These are phyloP conservation scores for Nicotiana otophora DNA, from an alignment of 257 asterid genomes.

Conservation along the genomic window DNA sequence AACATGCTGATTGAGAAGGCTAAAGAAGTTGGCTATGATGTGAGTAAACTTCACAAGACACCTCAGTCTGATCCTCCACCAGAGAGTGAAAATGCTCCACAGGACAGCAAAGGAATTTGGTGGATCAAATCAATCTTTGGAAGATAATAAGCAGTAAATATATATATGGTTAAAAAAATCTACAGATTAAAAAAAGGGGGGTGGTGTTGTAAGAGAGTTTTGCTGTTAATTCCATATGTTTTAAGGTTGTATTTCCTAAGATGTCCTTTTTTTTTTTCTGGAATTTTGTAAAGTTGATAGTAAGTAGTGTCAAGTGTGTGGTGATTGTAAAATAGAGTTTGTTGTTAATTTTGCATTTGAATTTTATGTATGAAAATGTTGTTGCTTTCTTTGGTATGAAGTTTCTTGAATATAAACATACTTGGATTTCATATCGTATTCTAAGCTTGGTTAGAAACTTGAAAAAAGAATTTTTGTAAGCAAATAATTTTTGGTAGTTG, in stretches of 20 bases:
- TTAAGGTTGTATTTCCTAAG: not conserved
- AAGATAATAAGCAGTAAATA: constrained; percentile 16
- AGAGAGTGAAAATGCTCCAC: constrained; percentile 25
- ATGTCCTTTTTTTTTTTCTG: too few species aligned
- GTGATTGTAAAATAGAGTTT: not conserved
- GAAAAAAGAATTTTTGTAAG: too few species aligned
- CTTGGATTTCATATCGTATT: not conserved
- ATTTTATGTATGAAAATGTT: not conserved
- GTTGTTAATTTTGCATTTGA: not conserved
- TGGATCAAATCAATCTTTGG: constrained; percentile 85
- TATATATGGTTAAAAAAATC: too few species aligned
- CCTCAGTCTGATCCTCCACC: constrained; percentile 32
- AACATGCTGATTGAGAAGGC: constrained; percentile 55
- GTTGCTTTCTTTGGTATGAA: not conserved
- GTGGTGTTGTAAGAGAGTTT: not conserved
- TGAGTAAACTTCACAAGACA: constrained; percentile 56
- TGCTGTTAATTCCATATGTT: not conserved
- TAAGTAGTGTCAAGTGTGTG: not conserved
- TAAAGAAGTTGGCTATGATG: constrained; percentile 60
- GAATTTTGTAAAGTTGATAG: not conserved
- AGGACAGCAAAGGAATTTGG: constrained; percentile 64
- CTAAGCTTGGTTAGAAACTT: too few species aligned
- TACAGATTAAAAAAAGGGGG: too few species aligned
- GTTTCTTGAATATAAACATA: not conserved
- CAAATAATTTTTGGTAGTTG: too few species aligned